A percentile compares a stretch with the other conserved stretches of the same genome.
These are phyloP conservation scores for Dothideomycetidae sp. DNA, from an alignment of 2,329 filamentous ascomycete species.

Conservation along the genomic window DNA sequence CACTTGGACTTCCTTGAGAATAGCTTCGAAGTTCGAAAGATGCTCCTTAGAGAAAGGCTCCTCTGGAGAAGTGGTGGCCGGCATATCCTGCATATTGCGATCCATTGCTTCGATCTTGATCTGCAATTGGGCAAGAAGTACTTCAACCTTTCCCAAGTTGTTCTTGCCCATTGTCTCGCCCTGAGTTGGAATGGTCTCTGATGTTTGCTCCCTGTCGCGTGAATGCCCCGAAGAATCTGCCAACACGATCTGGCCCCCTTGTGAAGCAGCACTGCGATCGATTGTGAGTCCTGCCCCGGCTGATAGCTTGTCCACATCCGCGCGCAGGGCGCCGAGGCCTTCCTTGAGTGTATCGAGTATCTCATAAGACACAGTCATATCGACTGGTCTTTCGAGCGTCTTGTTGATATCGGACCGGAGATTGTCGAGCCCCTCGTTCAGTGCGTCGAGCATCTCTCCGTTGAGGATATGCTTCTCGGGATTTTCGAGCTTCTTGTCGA, in stretches of 20 bases:
- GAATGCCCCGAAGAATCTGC: slow-evolving; percentile 35
- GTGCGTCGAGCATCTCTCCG: slow-evolving; percentile 44
- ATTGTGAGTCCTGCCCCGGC: slow-evolving; percentile 30
- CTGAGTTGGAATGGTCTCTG: slow-evolving; percentile 16
- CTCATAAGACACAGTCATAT: slow-evolving; percentile 75
- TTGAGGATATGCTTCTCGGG: slow-evolving; percentile 41
- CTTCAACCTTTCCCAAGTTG: slow-evolving; percentile 75
- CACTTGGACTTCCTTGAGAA: slow-evolving; percentile 44
- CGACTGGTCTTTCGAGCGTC: slow-evolving; percentile 62
- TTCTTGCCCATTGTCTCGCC: slow-evolving; percentile 30
- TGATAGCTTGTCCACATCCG: slow-evolving; percentile 68
- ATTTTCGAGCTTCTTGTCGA: slow-evolving; percentile 39
- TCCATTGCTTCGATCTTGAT: slow-evolving; percentile 74
- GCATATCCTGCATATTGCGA: slow-evolving; percentile 33
- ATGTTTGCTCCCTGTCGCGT: slow-evolving; percentile 22
- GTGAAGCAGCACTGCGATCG: slow-evolving; percentile 29
- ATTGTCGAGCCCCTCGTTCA: slow-evolving; percentile 57
- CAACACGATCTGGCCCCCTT: slow-evolving; percentile 42
- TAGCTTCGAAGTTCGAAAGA: slow-evolving; percentile 31
- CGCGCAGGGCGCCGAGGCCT: slow-evolving; percentile 60
- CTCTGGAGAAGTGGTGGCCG: slow-evolving; percentile 25
- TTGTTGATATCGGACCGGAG: slow-evolving; percentile 62
- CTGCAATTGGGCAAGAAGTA: slow-evolving; percentile 66
- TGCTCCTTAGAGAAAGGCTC: slow-evolving; percentile 37
- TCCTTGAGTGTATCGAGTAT: slow-evolving; percentile 75